Percentiles rank a stretch among this genome's conserved stretches.
These are phyloP conservation scores for Phytophthora pseudosyringae DNA, from an alignment of 352 stramenopile species.

Conservation along the genomic window DNA sequence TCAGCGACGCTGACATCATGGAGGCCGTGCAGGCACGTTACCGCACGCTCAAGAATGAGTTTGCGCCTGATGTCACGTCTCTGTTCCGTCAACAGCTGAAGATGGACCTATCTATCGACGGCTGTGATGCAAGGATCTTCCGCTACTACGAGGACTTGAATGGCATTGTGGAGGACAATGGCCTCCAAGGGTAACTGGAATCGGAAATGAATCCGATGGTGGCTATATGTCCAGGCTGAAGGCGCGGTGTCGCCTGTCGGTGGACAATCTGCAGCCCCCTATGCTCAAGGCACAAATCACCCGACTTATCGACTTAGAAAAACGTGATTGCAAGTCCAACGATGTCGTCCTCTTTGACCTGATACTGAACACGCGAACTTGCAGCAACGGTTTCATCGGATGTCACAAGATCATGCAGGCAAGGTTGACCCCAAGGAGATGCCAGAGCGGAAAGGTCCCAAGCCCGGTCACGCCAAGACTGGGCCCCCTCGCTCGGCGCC, in stretches of 20 bases:
- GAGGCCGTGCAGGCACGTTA: constrained; percentile 2
- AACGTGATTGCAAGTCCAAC: constrained; percentile 5
- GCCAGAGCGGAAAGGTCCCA: background rate
- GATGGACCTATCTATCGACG: constrained; percentile 6
- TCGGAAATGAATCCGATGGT: no score
- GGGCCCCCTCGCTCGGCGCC: no score
- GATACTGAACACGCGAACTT: constrained; percentile 7
- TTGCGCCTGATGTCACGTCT: background rate
- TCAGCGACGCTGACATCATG: constrained; percentile 25
- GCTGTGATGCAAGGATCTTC: background rate
- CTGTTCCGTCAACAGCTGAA: background rate
- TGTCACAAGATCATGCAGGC: constrained; percentile 7
- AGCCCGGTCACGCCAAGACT: background rate
- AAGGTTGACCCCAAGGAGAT: background rate
- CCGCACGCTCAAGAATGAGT: constrained; percentile 10
- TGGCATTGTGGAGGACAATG: background rate
- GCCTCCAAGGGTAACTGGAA: background rate
- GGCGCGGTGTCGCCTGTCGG: background rate
- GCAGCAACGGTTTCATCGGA: constrained; percentile 6
- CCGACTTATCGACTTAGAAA: background rate
- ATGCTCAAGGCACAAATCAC: background rate
- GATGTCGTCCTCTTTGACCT: constrained; percentile 12
- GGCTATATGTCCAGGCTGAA: no score
- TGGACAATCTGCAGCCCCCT: background rate
- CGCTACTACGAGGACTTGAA: constrained; percentile 7